Evolutionary conservation across 441 rosid species (phyloP).

Genomic region (Adansonia grandidieri): DNA sequence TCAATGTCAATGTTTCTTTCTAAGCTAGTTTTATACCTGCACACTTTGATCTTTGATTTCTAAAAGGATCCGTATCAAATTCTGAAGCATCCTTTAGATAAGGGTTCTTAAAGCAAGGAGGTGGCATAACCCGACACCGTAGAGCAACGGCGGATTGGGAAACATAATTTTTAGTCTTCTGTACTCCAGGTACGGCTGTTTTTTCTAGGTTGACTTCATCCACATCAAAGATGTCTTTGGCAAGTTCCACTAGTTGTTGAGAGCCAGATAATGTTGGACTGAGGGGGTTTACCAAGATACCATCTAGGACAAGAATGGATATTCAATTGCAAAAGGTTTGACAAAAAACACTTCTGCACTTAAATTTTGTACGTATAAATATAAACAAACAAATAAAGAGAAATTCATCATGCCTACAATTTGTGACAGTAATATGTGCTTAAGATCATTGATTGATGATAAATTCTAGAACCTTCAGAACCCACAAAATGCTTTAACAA

Average conservation of each 20-base stretch:
- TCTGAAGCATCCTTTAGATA: constrained; percentile 61
- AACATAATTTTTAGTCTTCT: constrained; percentile 61
- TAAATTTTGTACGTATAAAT: neutral
- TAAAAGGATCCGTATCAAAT: constrained; percentile 59
- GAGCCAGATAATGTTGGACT: constrained; percentile 50
- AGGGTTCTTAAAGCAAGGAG: constrained; percentile 92
- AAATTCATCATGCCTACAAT: neutral
- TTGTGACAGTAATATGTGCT: neutral
- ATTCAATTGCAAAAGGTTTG: constrained; percentile 5
- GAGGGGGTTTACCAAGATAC: constrained; percentile 38
- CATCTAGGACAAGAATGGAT: constrained; percentile 39
- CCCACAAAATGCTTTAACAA: neutral
- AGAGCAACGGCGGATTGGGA: constrained; percentile 84
- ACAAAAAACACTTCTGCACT: neutral
- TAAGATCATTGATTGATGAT: neutral
- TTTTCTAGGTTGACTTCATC: constrained; percentile 53
- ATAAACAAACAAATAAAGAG: neutral
- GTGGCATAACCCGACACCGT: constrained; percentile 86
- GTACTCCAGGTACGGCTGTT: constrained; percentile 31
- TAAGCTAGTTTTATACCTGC: constrained; percentile 51
- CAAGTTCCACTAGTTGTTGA: constrained; percentile 50
- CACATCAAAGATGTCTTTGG: constrained; percentile 41
- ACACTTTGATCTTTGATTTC: constrained; percentile 81
- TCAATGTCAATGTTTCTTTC: neutral
- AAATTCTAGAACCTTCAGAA: neutral